Evolutionary conservation across 331 rosid genomes (phyloP), one percentile per base, ranked within the genome.

Genomic region (Acacia pycnantha): DNA sequence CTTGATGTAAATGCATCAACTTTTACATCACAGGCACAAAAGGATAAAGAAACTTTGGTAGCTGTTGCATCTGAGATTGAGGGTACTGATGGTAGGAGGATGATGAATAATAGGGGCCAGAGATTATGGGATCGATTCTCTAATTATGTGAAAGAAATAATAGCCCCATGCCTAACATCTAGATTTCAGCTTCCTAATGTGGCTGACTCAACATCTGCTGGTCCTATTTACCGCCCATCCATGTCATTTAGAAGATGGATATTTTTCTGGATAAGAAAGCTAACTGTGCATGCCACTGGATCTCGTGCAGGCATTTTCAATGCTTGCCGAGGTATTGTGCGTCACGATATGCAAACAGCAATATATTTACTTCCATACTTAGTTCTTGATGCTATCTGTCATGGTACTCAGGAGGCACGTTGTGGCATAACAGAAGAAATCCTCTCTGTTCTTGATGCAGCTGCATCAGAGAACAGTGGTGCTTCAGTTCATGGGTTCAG

Each of bases 191-290:
- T 95, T 85, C 97, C 94, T 67, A 88, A 82, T 78, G 90, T 87
- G 81, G 83, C 91, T 26, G 98, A 93, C 81, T 85, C 91, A 73
- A 83, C 92, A 70, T 82, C 82, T 70, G 56, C 82, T 70, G 94
- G 99, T 71, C 90, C 99, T 54, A 92, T 92, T 84, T 93, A 92
- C 81, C 87, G 83, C 53, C 90, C 95, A 54, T 89, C 91, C 26
- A 91, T 93, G 98, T 91, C 99, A 73, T 89, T 95, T 85, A 90
- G 98, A 88, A 93, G 89, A 76, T 95, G 99, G 99, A 88, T 93
- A 80, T 93, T 81, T 85, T 85, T 51, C 87, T 95, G 98, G 99
- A 90, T 93, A 77, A 93, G 81, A 88, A 93, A 93, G 85, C 82
- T 95, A 81, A 93, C 92, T 72, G 71, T 86, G 66, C 93, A 93